Conservation (phyloP, 2,329 filamentous ascomycete genomes). For the Neonectria ditissima region DNA sequence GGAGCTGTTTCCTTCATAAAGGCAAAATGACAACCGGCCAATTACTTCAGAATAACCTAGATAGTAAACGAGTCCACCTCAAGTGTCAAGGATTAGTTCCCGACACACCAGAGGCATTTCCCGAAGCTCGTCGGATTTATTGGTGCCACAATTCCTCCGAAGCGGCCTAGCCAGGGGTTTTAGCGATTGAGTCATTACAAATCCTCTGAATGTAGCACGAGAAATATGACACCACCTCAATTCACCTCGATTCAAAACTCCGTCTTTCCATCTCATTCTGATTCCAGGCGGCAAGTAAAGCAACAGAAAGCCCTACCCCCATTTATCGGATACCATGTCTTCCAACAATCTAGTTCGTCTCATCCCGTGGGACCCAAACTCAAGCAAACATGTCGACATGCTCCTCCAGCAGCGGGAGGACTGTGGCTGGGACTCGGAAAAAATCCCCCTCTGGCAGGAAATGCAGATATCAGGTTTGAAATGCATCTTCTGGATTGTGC, state of each 20-base stretch:
- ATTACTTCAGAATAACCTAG: too few species aligned
- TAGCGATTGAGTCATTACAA: background rate
- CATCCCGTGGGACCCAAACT: slow-evolving; percentile 42
- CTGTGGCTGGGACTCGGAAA: slow-evolving; percentile 40
- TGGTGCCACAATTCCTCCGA: background rate
- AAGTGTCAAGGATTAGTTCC: too few species aligned
- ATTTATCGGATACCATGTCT: background rate
- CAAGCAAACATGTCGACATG: slow-evolving; percentile 24
- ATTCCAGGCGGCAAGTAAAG: too few species aligned
- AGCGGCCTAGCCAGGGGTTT: background rate
- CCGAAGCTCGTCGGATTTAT: too few species aligned
- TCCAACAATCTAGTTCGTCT: slow-evolving; percentile 26
- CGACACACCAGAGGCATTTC: too few species aligned
- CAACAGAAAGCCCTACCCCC: too few species aligned
- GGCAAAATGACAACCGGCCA: too few species aligned
- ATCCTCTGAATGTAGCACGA: background rate
- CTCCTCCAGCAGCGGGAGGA: slow-evolving; percentile 34
- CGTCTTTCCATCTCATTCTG: too few species aligned
- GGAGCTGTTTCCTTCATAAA: too few species aligned
- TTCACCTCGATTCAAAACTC: too few species aligned
- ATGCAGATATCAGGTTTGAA: slow-evolving; percentile 35
- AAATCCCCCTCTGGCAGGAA: slow-evolving; percentile 30
- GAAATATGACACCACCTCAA: background rate
- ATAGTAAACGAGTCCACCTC: too few species aligned
- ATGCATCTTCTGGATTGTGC: slow-evolving; percentile 45